Percentiles rank a stretch among this genome's conserved stretches.
Conservation (phyloP, 1,139 yeast species). For the Suhomyces wounanorum region DNA sequence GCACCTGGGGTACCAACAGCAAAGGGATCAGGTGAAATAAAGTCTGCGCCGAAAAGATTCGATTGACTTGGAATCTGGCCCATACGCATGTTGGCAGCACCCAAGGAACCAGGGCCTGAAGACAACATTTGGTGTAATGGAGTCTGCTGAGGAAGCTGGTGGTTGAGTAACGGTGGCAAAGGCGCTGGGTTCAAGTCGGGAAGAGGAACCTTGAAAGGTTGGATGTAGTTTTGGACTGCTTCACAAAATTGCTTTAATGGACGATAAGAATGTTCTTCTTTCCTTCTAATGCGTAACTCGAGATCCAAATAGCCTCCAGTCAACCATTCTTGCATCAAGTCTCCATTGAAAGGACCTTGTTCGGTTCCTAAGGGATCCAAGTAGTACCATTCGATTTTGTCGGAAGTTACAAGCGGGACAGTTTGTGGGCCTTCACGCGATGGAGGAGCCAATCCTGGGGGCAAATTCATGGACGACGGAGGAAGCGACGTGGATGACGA, state of each 20-base stretch:
- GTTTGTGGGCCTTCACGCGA: conserved; percentile 10
- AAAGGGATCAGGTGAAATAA: conserved; percentile 31
- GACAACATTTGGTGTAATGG: conserved; percentile 26
- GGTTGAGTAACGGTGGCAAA: conserved; percentile 11
- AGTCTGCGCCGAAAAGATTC: conserved; percentile 31
- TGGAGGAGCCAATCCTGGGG: conserved; percentile 23
- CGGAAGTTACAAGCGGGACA: conserved; percentile 28
- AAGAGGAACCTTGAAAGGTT: conserved; percentile 65
- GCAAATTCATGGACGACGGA: conserved; percentile 13
- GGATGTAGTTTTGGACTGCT: conserved; percentile 48
- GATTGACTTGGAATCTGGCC: conserved; percentile 22
- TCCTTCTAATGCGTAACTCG: conserved; percentile 59
- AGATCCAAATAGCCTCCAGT: conserved; percentile 59
- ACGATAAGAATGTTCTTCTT: conserved; percentile 42
- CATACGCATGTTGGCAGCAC: conserved; percentile 30
- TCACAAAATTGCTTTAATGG: conserved; percentile 50
- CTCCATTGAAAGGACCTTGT: conserved; percentile 82
- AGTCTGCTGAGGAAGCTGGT: conserved; percentile 16
- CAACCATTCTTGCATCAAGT: conserved; percentile 80
- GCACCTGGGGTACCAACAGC: conserved; percentile 27
- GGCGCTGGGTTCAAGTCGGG: conserved; percentile 9
- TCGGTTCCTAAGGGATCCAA: conserved; percentile 68
- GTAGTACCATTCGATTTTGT: conserved; percentile 66
- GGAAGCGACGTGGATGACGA: neutral
- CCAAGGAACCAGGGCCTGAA: conserved; percentile 24